A percentile compares a stretch with the other conserved stretches of the same genome.
These are phyloP conservation scores for Teratosphaeria viscida DNA, from an alignment of 2,329 filamentous ascomycete species.

Conservation along the genomic window DNA sequence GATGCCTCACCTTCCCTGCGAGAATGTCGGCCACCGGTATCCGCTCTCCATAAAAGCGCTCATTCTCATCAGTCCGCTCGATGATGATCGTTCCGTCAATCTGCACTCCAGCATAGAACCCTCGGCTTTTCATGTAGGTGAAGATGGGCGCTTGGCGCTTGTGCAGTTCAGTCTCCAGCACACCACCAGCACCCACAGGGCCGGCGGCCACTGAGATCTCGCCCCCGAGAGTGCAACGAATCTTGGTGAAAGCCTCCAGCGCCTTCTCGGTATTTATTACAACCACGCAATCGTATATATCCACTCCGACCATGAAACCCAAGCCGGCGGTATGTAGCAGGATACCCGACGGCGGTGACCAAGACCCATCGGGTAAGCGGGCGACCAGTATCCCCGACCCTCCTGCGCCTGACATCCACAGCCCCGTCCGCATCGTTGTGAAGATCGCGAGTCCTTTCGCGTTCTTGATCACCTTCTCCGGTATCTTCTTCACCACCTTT, in stretches of 20 bases:
- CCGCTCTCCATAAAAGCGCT: constrained; percentile 66
- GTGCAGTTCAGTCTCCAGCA: constrained; percentile 59
- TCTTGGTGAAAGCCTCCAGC: constrained; percentile 70
- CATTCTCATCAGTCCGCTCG: constrained; percentile 79
- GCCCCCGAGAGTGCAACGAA: constrained; percentile 69
- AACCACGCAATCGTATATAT: constrained; percentile 91
- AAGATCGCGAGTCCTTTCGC: constrained; percentile 88
- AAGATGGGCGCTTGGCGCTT: constrained; percentile 62
- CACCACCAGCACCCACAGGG: constrained; percentile 65
- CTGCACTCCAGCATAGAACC: constrained; percentile 78
- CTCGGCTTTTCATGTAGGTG: constrained; percentile 81
- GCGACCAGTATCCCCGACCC: constrained; percentile 81
- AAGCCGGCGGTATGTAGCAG: constrained; percentile 81
- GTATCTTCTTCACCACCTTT: constrained; percentile 69
- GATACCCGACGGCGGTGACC: constrained; percentile 86
- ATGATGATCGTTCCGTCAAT: constrained; percentile 81
- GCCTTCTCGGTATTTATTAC: constrained; percentile 83
- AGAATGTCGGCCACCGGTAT: constrained; percentile 54
- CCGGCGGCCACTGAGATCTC: constrained; percentile 70
- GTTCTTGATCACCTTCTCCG: constrained; percentile 70
- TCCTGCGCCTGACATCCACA: constrained; percentile 85
- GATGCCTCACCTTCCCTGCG: constrained; percentile 47
- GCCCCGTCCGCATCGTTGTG: constrained; percentile 85
- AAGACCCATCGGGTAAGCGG: constrained; percentile 72
- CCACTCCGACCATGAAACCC: constrained; percentile 81